Percentiles rank a stretch among this genome's conserved stretches.
Conservation (phyloP, 2,329 filamentous ascomycete genomes). For the Arthrobotrys pseudoclavata region DNA sequence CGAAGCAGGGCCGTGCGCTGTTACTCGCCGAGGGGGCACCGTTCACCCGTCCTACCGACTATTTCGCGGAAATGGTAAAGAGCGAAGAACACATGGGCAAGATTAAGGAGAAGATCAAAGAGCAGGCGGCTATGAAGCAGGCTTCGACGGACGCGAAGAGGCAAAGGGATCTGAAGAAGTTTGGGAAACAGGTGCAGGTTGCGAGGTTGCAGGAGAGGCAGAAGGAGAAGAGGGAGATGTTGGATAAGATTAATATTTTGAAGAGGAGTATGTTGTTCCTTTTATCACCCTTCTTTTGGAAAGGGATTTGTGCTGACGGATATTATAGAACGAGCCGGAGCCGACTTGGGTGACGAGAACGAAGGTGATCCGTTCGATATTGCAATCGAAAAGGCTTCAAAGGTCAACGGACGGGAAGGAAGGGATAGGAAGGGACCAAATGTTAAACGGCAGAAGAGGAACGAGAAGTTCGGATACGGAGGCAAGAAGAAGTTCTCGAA, state of each 20-base stretch:
- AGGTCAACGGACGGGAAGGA: constrained; percentile 67
- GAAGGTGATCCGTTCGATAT: constrained; percentile 94
- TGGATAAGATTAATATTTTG: constrained; percentile 94
- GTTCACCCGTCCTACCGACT: constrained; percentile 91
- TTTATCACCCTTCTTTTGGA: constrained; percentile 16
- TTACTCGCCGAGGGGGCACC: constrained; percentile 85
- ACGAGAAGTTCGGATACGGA: constrained; percentile 93
- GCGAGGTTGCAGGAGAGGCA: constrained; percentile 94
- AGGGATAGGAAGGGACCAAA: constrained; percentile 67
- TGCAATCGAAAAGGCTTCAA: constrained; percentile 78
- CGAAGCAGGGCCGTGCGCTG: constrained; percentile 77
- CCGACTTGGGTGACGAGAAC: constrained; percentile 74
- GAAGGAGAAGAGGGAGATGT: constrained; percentile 89
- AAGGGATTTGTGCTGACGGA: constrained; percentile 19
- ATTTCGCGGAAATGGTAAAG: constrained; percentile 99
- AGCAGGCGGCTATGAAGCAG: constrained; percentile 92
- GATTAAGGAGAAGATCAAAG: constrained; percentile 91
- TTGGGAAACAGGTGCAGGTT: constrained; percentile 97
- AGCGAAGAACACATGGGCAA: constrained; percentile 98
- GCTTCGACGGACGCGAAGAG: constrained; percentile 90
- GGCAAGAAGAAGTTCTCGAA: constrained; percentile 94
- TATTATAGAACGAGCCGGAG: constrained; percentile 82
- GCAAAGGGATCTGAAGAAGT: constrained; percentile 96
- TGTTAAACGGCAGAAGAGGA: constrained; percentile 89
- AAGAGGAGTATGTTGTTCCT: constrained; percentile 84